phyloP scores from a whole-genome alignment of 2,329 filamentous ascomycete genomes.

The Blastomyces gilchristii region DNA sequence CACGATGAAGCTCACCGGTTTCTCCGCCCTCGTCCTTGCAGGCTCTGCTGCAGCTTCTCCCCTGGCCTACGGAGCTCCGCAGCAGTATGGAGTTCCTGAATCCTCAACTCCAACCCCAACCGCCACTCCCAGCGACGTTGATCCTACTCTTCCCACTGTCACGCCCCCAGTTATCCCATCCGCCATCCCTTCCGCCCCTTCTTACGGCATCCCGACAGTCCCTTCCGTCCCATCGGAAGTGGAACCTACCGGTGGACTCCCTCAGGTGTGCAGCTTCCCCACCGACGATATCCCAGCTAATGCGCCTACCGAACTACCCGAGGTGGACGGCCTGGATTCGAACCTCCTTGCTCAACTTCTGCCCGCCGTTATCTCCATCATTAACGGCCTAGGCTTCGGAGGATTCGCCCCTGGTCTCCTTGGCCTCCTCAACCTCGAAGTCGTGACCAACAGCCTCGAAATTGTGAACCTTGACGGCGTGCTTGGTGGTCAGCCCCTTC shows the following conservation, averaged over 20 bases:
- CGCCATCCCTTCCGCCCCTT: background rate
- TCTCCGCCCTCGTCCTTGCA: background rate
- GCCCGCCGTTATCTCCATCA: background rate
- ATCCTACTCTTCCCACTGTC: background rate
- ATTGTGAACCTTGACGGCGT: background rate
- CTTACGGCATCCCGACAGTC: background rate
- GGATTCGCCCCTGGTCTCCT: constrained; percentile 2
- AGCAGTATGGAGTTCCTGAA: background rate
- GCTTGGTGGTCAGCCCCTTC: background rate
- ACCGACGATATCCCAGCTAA: background rate
- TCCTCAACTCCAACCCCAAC: background rate
- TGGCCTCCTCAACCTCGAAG: background rate
- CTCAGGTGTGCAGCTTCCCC: background rate
- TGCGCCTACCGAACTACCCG: background rate
- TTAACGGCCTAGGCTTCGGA: background rate
- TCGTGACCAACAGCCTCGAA: background rate
- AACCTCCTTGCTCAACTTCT: background rate
- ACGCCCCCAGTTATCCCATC: background rate
- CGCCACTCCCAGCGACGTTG: background rate
- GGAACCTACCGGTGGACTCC: background rate
- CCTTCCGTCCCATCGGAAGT: background rate
- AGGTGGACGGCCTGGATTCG: constrained; percentile 2
- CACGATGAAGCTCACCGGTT: background rate
- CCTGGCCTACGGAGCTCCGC: background rate
- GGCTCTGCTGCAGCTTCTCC: constrained; percentile 3